These are phyloP conservation scores for Urochloa ruziziensis DNA, from an alignment of 176 grass and related monocot species.

Conservation along the genomic window DNA sequence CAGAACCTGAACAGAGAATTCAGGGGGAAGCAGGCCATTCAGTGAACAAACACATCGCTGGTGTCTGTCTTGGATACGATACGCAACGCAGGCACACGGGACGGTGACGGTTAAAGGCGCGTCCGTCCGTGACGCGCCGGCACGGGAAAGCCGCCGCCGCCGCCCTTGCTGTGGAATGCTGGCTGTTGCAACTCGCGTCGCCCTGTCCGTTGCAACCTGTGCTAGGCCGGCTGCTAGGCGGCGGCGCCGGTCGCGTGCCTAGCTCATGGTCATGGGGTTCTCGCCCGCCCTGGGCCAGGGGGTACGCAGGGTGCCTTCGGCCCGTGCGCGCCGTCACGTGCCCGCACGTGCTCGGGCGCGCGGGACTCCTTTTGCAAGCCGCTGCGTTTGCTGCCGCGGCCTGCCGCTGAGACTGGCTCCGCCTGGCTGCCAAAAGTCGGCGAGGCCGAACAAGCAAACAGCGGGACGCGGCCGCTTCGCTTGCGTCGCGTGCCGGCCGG, in stretches of 20 bases:
- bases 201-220: not conserved
- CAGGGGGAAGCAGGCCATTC: not conserved
- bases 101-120: not conserved
- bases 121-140: constrained; percentile 18
- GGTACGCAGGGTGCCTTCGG: too few species aligned
- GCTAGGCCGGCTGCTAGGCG: not conserved
- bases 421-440: not conserved
- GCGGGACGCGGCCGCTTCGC: constrained; percentile 4
- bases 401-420: not conserved
- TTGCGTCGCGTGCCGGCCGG: not conserved
- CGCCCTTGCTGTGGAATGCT: too few species aligned
- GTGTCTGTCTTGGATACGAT: not conserved
- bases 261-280: constrained; percentile 25
- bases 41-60: not conserved
- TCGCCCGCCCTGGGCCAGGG: not conserved
- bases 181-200: not conserved
- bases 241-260: not conserved
- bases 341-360: constrained; percentile 1
- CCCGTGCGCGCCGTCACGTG: constrained; percentile 51
- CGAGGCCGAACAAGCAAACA: not conserved
- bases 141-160: constrained; percentile 17
- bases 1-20: not conserved
- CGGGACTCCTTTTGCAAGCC: not conserved
- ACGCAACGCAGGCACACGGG: not conserved
- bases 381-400: not conserved